Conservation (phyloP, 257 asterid species). For the Forsythia suspensa region DNA sequence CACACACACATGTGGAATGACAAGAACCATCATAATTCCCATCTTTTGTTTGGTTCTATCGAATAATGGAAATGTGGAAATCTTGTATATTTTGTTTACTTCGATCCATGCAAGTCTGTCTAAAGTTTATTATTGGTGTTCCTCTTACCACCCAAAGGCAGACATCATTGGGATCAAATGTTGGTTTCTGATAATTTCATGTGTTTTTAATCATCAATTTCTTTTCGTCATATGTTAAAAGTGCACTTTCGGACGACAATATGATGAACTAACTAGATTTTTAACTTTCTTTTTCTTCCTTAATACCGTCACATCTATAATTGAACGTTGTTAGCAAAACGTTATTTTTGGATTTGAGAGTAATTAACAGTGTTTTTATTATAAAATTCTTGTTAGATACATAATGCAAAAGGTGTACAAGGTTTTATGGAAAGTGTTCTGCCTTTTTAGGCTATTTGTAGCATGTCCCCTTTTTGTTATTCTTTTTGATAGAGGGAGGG, state of each 20-base stretch:
- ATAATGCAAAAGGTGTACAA: background rate
- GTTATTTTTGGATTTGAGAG: background rate
- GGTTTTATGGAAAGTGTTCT: background rate
- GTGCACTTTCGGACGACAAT: background rate
- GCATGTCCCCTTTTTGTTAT: background rate
- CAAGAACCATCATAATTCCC: conserved; percentile 40
- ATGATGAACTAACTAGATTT: background rate
- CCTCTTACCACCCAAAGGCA: conserved; percentile 47
- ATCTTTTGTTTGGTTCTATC: conserved; percentile 33
- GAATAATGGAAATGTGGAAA: conserved; percentile 10
- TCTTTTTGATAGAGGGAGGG: background rate
- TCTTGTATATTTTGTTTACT: background rate
- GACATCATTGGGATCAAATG: conserved; percentile 67
- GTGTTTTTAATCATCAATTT: background rate
- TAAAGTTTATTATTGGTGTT: conserved; percentile 1
- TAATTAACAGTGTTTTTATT: background rate
- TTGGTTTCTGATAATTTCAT: conserved; percentile 22
- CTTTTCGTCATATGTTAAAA: background rate
- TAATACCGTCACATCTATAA: background rate
- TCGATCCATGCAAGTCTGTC: conserved; percentile 25
- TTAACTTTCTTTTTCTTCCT: background rate
- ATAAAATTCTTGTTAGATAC: background rate
- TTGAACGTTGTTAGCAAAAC: background rate
- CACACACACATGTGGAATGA: conserved; percentile 20
- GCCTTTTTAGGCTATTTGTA: background rate